Percentiles rank a stretch among this genome's conserved stretches.
phyloP scores from a whole-genome alignment of 441 rosid species.

The Aquilaria agallochum region DNA sequence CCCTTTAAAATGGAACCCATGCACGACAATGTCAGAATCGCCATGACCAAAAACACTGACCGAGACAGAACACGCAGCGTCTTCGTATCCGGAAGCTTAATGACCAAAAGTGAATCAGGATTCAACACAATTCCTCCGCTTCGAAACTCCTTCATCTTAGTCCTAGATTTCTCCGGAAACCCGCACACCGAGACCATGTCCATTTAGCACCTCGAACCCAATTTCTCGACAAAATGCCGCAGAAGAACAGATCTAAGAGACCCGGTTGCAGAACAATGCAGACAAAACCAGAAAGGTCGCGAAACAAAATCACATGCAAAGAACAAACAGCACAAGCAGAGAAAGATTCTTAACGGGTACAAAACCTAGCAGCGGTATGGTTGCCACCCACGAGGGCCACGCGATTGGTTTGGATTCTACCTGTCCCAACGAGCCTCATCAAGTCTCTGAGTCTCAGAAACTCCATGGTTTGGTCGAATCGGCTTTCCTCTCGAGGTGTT shows the following conservation, averaged over 20 bases:
- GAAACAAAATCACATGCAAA: conserved; percentile 2
- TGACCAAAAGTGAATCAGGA: conserved; percentile 28
- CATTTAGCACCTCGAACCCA: not conserved
- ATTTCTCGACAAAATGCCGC: not conserved
- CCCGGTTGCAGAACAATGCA: conserved; percentile 17
- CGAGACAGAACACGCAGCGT: conserved; percentile 34
- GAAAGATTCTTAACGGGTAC: conserved; percentile 20
- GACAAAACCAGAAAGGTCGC: conserved; percentile 1
- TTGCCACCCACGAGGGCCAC: conserved; percentile 46
- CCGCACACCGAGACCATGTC: not conserved
- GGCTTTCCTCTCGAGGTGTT: not conserved
- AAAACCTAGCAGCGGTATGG: conserved; percentile 43
- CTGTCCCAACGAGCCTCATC: conserved; percentile 28
- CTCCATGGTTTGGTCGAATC: conserved; percentile 28
- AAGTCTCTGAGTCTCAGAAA: conserved; percentile 31
- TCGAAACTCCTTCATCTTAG: conserved; percentile 14
- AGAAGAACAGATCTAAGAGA: conserved; percentile 3
- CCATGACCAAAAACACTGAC: conserved; percentile 33
- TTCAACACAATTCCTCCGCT: conserved; percentile 15
- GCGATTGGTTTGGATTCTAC: conserved; percentile 21
- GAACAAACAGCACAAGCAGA: conserved; percentile 3
- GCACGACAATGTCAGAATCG: conserved; percentile 33
- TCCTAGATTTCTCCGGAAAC: conserved; percentile 1
- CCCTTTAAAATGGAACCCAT: conserved; percentile 24
- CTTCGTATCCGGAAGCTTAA: conserved; percentile 39